These are phyloP conservation scores for Candida mesenterica DNA, from an alignment of 1,139 yeast genomes.

Conservation along the genomic window DNA sequence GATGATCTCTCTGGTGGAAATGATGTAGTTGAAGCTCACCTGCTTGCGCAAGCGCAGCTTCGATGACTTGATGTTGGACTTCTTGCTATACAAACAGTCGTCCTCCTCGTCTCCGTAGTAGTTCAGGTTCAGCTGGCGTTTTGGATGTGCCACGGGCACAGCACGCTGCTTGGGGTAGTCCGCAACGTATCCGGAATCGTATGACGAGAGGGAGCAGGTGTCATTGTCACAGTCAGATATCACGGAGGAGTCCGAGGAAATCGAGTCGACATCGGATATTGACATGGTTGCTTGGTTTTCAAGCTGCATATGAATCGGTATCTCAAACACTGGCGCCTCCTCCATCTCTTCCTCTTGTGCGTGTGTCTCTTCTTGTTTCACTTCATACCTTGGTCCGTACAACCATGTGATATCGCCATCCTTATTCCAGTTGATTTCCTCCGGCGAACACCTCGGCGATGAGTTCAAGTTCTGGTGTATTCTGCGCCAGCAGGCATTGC, in stretches of 20 bases:
- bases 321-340: not conserved
- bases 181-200: constrained; percentile 16
- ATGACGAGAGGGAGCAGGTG: constrained; percentile 14
- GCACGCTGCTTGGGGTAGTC: constrained; percentile 10
- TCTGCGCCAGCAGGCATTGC: constrained; percentile 45
- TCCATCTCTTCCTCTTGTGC: not conserved
- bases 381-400: constrained; percentile 39
- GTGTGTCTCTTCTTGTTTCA: constrained; percentile 1
- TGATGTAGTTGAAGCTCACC: constrained; percentile 42
- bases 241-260: constrained; percentile 7
- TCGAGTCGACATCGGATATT: not conserved
- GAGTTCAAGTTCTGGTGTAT: constrained; percentile 32
- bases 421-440: constrained; percentile 44
- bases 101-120: constrained; percentile 6
- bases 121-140: not conserved
- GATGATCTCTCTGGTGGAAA: constrained; percentile 43
- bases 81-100: constrained; percentile 8
- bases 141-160: not conserved
- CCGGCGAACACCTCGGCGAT: constrained; percentile 33
- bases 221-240: constrained; percentile 8
- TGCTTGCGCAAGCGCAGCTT: constrained; percentile 17
- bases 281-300: not conserved
- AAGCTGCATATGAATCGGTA: not conserved
- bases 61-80: constrained; percentile 11
- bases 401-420: constrained; percentile 46